These are phyloP conservation scores for Wilhelminamyces savonicus DNA, from an alignment of 805 yeast genomes.

Conservation along the genomic window DNA sequence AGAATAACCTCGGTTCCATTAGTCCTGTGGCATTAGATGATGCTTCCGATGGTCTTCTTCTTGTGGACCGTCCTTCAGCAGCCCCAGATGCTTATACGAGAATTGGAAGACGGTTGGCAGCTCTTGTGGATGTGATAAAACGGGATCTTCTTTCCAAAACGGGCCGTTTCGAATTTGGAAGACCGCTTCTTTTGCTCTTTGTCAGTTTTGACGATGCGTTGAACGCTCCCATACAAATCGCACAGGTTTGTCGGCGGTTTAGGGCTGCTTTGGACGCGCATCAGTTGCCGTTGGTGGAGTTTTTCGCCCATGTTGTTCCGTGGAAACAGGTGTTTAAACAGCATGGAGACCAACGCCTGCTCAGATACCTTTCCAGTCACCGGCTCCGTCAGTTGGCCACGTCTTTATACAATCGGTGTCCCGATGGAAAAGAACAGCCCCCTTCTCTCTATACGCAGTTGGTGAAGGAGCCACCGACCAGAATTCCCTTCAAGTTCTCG, in stretches of 20 bases:
- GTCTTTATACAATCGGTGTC: constrained; percentile 54
- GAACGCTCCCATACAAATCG: constrained; percentile 40
- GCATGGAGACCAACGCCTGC: constrained; percentile 6
- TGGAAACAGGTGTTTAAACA: constrained; percentile 18
- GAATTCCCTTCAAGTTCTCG: constrained; percentile 30
- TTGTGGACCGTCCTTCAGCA: neutral
- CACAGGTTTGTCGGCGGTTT: constrained; percentile 43
- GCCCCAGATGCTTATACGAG: constrained; percentile 15
- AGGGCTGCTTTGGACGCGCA: constrained; percentile 28
- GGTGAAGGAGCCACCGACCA: constrained; percentile 31
- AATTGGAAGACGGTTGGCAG: constrained; percentile 20
- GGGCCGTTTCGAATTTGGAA: constrained; percentile 36
- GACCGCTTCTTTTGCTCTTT: constrained; percentile 48
- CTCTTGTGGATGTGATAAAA: constrained; percentile 31
- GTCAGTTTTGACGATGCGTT: constrained; percentile 38
- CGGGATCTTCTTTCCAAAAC: constrained; percentile 34
- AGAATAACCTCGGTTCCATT: constrained; percentile 43
- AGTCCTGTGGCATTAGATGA: constrained; percentile 13
- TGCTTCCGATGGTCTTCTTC: neutral
- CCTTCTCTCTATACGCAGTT: constrained; percentile 26
- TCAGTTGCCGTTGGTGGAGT: constrained; percentile 33
- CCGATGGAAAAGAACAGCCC: constrained; percentile 15
- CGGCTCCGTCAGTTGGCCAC: constrained; percentile 42
- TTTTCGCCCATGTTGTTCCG: constrained; percentile 33
- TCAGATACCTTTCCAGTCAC: constrained; percentile 20